A percentile compares a stretch with the other conserved stretches of the same genome.
Conservation (phyloP, 2,329 filamentous ascomycete species). For the Tolypocladium guangdongense region DNA sequence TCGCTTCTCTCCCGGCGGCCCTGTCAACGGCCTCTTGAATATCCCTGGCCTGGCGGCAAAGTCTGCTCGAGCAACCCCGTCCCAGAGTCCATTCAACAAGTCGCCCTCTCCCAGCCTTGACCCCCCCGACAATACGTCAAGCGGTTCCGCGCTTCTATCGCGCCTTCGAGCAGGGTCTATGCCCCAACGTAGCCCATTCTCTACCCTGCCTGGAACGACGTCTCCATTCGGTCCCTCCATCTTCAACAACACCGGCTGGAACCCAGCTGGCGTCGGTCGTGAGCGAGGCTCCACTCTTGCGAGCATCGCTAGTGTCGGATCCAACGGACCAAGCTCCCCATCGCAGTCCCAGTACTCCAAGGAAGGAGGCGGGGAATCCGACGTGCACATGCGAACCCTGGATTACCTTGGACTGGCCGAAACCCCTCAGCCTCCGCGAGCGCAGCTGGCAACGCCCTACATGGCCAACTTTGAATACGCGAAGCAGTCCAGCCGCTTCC, state of each 20-base stretch:
- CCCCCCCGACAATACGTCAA: slow-evolving; percentile 33
- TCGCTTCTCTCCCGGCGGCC: slow-evolving; percentile 70
- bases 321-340: slow-evolving; percentile 81
- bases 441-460: slow-evolving; percentile 64
- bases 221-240: slow-evolving; percentile 81
- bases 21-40: slow-evolving; percentile 46
- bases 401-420: slow-evolving; percentile 94
- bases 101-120: slow-evolving; percentile 48
- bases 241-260: slow-evolving; percentile 75
- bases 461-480: slow-evolving; percentile 66
- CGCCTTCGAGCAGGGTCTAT: slow-evolving; percentile 86
- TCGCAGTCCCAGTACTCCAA: slow-evolving; percentile 77
- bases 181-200: slow-evolving; percentile 72
- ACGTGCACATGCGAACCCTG: slow-evolving; percentile 79
- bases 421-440: slow-evolving; percentile 71
- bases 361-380: slow-evolving; percentile 74
- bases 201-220: slow-evolving; percentile 40
- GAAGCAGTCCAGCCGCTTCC: slow-evolving; percentile 75
- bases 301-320: slow-evolving; percentile 74
- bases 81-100: slow-evolving; percentile 71
- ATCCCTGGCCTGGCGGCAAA: slow-evolving; percentile 55
- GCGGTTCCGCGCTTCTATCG: slow-evolving; percentile 66
- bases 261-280: slow-evolving; percentile 51
- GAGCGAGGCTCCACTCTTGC: slow-evolving; percentile 79
- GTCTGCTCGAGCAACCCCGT: slow-evolving; percentile 74